These are phyloP conservation scores for Taxillus chinensis DNA, from an alignment of 164 flowering plant species.

Conservation along the genomic window DNA sequence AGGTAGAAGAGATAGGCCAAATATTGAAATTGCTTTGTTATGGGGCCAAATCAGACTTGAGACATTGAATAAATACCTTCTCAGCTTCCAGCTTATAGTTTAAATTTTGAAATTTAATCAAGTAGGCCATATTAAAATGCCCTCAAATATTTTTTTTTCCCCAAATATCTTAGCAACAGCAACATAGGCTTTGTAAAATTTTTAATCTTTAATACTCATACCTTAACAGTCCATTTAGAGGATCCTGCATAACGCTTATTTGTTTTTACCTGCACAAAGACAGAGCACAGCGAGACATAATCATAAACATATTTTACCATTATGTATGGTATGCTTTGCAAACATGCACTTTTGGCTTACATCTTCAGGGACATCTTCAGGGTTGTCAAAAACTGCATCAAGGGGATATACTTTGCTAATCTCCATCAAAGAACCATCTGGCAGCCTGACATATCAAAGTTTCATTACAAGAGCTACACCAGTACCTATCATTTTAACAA, in stretches of 20 bases:
- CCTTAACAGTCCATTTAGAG: conserved; percentile 88
- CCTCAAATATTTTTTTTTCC: too few relatives aligned
- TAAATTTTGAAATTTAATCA: too few relatives aligned
- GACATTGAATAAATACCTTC: too few relatives aligned
- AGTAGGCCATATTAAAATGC: too few relatives aligned
- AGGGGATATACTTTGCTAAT: conserved; percentile 78
- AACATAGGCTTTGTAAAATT: too few relatives aligned
- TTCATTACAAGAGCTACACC: conserved; percentile 1
- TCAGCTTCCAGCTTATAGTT: too few relatives aligned
- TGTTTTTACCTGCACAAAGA: conserved; percentile 59
- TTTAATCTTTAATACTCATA: conserved; percentile 10
- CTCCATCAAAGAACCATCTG: conserved; percentile 94
- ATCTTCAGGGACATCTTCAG: conserved; percentile 94
- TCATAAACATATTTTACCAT: background rate
- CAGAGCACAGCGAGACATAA: background rate
- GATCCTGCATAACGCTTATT: conserved; percentile 94
- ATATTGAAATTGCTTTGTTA: too few relatives aligned
- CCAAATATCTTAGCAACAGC: too few relatives aligned
- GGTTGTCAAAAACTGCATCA: conserved; percentile 88
- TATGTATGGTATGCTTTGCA: background rate
- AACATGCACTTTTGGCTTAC: conserved; percentile 23
- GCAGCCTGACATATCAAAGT: conserved; percentile 38
- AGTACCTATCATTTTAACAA: background rate
- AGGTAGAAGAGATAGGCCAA: too few relatives aligned
- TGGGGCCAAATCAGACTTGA: too few relatives aligned